Evolutionary conservation across 2,329 filamentous ascomycete genomes (phyloP), one percentile per base, ranked within the genome.

Genomic region (Sporothrix dimorphospora): DNA sequence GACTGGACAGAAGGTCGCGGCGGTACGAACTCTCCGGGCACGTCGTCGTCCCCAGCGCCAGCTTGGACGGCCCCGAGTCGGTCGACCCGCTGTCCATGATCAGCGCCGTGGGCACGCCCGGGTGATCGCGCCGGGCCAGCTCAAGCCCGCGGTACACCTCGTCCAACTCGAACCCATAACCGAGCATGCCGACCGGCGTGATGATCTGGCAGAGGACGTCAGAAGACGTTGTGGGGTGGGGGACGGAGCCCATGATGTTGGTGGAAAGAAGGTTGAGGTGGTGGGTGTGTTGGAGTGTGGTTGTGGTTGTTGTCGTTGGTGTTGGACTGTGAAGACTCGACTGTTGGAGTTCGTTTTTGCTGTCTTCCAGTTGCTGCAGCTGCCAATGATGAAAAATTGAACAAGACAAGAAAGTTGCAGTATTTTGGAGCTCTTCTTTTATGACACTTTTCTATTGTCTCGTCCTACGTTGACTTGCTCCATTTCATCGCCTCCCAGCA

Each of bases 41-140:
- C 0, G 82, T 83, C 78, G 81, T 85, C 6, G 71, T 75, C 0
- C 82, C 81, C 1, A 83, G 73, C 1, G 82, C 83, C 8, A 78
- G 75, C 57, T 75, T 76, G 3, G 69, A 74, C 5, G 77, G 76
- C 0, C 77, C 77, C 38, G 76, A 75, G 66, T 78, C 77, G 2
- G 77, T 78, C 1, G 77, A 78, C 4, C 77, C 77, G 55, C 74
- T 74, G 67, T 78, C 77, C 49, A 76, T 47, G 21, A 78, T 77
- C 27, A 78, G 75, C 30, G 76, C 76, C 0, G 69, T 75, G 69
- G 40, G 75, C 69, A 34, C 75, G 30, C 27, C 66, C 1, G 71
- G 53, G 5, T 42, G 40, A n/a, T 61, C n/a, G 40, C 16, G 67
- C 73, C 24, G 53, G 14, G 53, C 53, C 24, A 65, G 57, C 30